Conservation (phyloP, 2,329 filamentous ascomycete genomes). For the Diplocarpon rosae region DNA sequence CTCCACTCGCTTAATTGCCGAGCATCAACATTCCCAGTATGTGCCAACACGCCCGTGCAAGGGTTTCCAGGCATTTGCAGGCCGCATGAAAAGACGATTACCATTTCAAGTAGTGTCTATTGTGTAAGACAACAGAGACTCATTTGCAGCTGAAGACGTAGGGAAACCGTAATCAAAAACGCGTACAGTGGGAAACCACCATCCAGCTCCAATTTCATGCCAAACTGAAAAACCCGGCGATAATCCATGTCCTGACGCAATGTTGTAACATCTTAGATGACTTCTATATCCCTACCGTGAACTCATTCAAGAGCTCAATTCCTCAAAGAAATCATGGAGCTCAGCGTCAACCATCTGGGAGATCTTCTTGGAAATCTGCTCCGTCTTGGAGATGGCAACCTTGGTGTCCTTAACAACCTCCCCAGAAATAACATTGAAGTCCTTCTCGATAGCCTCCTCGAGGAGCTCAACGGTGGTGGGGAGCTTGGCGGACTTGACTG, state of each 20-base stretch:
- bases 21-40: too few relatives aligned
- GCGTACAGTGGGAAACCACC: slow-evolving; percentile 21
- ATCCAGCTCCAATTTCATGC: slow-evolving; percentile 24
- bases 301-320: slow-evolving; percentile 27
- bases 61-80: too few relatives aligned
- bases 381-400: slow-evolving; percentile 42
- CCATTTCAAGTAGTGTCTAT: slow-evolving; percentile 3
- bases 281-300: slow-evolving; percentile 7
- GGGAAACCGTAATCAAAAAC: slow-evolving; percentile 25
- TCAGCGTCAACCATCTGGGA: slow-evolving; percentile 51
- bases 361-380: slow-evolving; percentile 53
- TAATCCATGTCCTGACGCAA: slow-evolving; percentile 11
- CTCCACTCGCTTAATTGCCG: not conserved
- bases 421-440: slow-evolving; percentile 43
- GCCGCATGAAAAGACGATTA: too few relatives aligned
- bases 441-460: slow-evolving; percentile 47
- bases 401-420: slow-evolving; percentile 45
- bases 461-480: slow-evolving; percentile 47
- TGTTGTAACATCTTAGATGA: slow-evolving; percentile 16
- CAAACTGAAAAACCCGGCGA: slow-evolving; percentile 13
- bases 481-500: slow-evolving; percentile 35
- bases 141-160: slow-evolving; percentile 9
- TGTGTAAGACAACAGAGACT: slow-evolving; percentile 7
- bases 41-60: too few relatives aligned
- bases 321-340: slow-evolving; percentile 47